Evolutionary conservation across 257 asterid genomes (phyloP).

Genomic region (Penstemon newberryi): DNA sequence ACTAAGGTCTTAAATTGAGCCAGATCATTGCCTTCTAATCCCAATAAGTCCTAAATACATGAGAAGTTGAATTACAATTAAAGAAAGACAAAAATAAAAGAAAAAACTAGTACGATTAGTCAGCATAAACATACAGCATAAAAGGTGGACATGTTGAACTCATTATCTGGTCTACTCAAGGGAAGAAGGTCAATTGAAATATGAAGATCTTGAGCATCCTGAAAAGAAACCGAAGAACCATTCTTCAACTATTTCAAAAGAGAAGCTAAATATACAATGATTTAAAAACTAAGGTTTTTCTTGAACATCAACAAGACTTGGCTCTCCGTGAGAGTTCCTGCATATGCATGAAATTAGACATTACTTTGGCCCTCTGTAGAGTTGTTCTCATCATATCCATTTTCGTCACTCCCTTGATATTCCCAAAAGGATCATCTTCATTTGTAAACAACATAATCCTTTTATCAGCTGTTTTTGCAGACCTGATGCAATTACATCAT

Average conservation of each 20-base stretch:
- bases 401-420: conserved; percentile 74
- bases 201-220: conserved; percentile 98
- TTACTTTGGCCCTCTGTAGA: conserved; percentile 91
- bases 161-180: conserved; percentile 67
- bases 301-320: conserved; percentile 27
- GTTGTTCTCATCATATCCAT: conserved; percentile 95
- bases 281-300: conserved; percentile 15
- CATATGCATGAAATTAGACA: conserved; percentile 23
- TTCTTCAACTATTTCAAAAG: neutral
- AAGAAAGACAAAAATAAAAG: neutral
- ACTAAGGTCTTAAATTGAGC: conserved; percentile 66
- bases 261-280: conserved; percentile 6
- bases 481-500: conserved; percentile 47
- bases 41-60: conserved; percentile 73
- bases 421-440: conserved; percentile 97
- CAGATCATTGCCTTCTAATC: conserved; percentile 74
- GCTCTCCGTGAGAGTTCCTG: conserved; percentile 17
- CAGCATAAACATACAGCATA: conserved; percentile 71
- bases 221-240: conserved; percentile 27
- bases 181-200: conserved; percentile 91
- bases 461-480: conserved; percentile 78
- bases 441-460: conserved; percentile 83
- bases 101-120: neutral
- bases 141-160: conserved; percentile 73
- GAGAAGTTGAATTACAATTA: conserved; percentile 30